phyloP scores from a whole-genome alignment of 2,329 filamentous ascomycete genomes.

The Curvularia spicifera region DNA sequence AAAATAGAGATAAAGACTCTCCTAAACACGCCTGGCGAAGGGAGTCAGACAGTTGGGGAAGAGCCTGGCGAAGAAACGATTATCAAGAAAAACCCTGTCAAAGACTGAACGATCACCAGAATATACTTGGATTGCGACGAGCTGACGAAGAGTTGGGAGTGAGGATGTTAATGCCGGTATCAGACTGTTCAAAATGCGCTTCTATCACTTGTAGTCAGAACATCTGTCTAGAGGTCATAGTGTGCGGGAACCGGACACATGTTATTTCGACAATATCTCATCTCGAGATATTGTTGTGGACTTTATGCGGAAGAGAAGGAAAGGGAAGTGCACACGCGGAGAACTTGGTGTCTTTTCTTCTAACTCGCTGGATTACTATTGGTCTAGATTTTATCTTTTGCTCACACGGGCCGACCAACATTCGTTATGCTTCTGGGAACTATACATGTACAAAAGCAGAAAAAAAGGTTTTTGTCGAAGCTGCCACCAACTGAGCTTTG shows the following conservation, averaged over 20 bases:
- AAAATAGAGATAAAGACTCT: constrained; percentile 6
- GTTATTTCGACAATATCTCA: constrained; percentile 4
- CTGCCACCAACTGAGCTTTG: not conserved
- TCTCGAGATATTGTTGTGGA: constrained; percentile 4
- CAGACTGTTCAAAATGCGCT: constrained; percentile 29
- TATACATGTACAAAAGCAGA: not conserved
- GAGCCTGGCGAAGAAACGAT: constrained; percentile 2
- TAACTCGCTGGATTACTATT: constrained; percentile 25
- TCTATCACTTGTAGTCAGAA: constrained; percentile 10
- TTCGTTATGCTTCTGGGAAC: constrained; percentile 13
- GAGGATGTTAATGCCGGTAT: constrained; percentile 12
- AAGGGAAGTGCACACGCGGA: constrained; percentile 15
- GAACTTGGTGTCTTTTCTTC: constrained; percentile 19
- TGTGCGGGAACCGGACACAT: constrained; percentile 6
- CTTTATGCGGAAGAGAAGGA: constrained; percentile 6
- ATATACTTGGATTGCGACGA: not conserved
- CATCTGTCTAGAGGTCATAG: constrained; percentile 4
- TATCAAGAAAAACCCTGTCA: constrained; percentile 21
- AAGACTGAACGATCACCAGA: not conserved
- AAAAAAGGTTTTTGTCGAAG: not conserved
- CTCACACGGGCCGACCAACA: constrained; percentile 26
- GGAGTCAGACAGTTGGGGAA: constrained; percentile 30
- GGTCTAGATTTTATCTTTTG: constrained; percentile 30
- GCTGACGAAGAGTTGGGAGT: constrained; percentile 5
- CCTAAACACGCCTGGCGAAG: constrained; percentile 15